These are phyloP conservation scores for Pleurotus cornucopiae DNA, from an alignment of 768 basidiomycete genomes.

Conservation along the genomic window DNA sequence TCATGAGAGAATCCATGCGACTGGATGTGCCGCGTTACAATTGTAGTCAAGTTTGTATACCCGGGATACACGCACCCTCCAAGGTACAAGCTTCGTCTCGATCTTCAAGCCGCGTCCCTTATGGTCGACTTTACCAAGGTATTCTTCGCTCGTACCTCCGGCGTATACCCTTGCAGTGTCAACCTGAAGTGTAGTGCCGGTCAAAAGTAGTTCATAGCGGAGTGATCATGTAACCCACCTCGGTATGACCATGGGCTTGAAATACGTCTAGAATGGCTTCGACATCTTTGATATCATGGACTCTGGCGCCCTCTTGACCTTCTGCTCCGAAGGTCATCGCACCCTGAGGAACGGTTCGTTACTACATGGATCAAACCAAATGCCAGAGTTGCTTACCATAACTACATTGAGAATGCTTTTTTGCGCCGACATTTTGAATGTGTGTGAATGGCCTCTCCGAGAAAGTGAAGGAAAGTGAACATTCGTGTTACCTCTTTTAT, in stretches of 20 bases:
- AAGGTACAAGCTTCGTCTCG: constrained; percentile 58
- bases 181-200: constrained; percentile 27
- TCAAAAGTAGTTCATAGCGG: constrained; percentile 23
- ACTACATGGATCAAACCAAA: background rate
- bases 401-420: constrained; percentile 1
- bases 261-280: constrained; percentile 52
- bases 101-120: constrained; percentile 46
- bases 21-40: background rate
- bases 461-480: too few species aligned
- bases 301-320: constrained; percentile 44
- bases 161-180: constrained; percentile 50
- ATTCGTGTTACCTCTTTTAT: too few species aligned
- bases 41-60: background rate
- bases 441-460: too few species aligned
- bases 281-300: constrained; percentile 43
- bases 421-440: background rate
- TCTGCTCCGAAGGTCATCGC: constrained; percentile 51
- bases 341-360: constrained; percentile 26
- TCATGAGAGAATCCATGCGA: background rate
- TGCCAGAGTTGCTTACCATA: background rate
- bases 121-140: constrained; percentile 47
- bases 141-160: constrained; percentile 52
- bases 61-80: constrained; percentile 13
- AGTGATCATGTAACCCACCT: constrained; percentile 24
- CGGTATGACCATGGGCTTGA: constrained; percentile 50